phyloP scores from a whole-genome alignment of 2,329 filamentous ascomycete genomes.

The Microdochium nivale region DNA sequence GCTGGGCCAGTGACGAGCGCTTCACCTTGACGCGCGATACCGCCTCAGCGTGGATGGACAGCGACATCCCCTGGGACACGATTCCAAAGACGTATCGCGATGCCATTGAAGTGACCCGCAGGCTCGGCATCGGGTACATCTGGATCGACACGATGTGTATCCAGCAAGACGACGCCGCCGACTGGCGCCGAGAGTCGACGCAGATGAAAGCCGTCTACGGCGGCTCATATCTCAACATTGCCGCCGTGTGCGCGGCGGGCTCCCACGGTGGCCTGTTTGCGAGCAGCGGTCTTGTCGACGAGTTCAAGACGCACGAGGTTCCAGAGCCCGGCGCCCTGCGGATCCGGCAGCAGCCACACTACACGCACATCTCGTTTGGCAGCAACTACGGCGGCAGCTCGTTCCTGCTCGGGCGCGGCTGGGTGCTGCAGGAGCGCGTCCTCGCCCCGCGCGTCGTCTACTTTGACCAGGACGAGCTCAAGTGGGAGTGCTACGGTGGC shows the following conservation, averaged over 20 bases:
- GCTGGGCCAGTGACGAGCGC: conserved; percentile 5
- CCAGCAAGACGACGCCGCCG: conserved; percentile 15
- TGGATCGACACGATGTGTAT: conserved; percentile 24
- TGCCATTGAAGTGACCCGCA: conserved; percentile 14
- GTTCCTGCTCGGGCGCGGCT: conserved; percentile 4
- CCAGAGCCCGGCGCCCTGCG: neutral
- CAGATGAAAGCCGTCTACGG: conserved; percentile 10
- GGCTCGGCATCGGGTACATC: conserved; percentile 15
- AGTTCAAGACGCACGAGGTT: conserved; percentile 1
- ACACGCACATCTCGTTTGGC: conserved; percentile 2
- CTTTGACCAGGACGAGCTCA: conserved; percentile 4
- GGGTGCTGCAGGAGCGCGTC: conserved; percentile 7
- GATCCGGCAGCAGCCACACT: conserved; percentile 3
- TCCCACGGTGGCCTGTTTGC: conserved; percentile 2
- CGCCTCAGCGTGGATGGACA: neutral
- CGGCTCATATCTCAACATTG: conserved; percentile 10
- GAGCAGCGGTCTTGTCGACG: neutral
- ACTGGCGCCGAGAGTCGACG: conserved; percentile 15
- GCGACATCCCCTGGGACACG: conserved; percentile 1
- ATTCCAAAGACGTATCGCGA: conserved; percentile 16
- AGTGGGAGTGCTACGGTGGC: conserved; percentile 5
- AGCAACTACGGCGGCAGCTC: conserved; percentile 2
- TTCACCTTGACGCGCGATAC: conserved; percentile 5
- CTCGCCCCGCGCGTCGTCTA: conserved; percentile 5
- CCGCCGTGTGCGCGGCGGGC: conserved; percentile 4